Conservation (phyloP, 2,329 filamentous ascomycete species). For the Calonectria hawksworthii region DNA sequence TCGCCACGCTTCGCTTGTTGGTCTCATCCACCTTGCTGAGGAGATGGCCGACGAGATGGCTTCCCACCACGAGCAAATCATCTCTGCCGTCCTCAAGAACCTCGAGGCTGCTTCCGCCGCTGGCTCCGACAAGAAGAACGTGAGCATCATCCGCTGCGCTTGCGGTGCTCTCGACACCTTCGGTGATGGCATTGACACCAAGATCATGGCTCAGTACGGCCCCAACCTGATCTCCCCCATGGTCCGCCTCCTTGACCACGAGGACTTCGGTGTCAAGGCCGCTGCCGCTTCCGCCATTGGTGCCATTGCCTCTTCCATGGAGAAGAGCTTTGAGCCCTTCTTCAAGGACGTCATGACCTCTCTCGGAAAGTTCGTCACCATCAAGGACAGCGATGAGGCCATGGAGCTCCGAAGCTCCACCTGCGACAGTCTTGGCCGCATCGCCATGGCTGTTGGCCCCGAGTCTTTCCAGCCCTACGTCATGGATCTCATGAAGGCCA, state of each 20-base stretch:
- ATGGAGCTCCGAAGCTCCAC: conserved; percentile 91
- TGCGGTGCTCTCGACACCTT: conserved; percentile 93
- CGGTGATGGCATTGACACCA: conserved; percentile 85
- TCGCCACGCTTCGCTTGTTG: conserved; percentile 87
- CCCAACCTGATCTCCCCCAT: conserved; percentile 87
- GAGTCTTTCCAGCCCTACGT: conserved; percentile 93
- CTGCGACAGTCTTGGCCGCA: conserved; percentile 93
- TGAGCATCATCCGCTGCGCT: conserved; percentile 89
- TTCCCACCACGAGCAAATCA: conserved; percentile 86
- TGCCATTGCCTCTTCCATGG: conserved; percentile 88
- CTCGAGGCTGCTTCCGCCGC: conserved; percentile 83
- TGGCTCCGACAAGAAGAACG: conserved; percentile 78
- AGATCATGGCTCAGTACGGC: conserved; percentile 85
- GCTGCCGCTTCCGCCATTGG: conserved; percentile 91
- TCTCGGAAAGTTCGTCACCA: conserved; percentile 85
- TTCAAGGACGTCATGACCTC: conserved; percentile 92
- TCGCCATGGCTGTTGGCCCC: conserved; percentile 88
- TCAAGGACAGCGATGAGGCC: conserved; percentile 92
- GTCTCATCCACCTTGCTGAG: conserved; percentile 90
- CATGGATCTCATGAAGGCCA: conserved; percentile 89
- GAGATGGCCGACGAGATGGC: conserved; percentile 93
- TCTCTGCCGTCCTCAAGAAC: conserved; percentile 89
- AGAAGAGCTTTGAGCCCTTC: conserved; percentile 88
- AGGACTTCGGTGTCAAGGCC: conserved; percentile 91
- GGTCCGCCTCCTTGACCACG: conserved; percentile 85